Evolutionary conservation across 108 stramenopile genomes (phyloP), one percentile per base, ranked within the genome.

Genomic region (Fistulifera solaris): DNA sequence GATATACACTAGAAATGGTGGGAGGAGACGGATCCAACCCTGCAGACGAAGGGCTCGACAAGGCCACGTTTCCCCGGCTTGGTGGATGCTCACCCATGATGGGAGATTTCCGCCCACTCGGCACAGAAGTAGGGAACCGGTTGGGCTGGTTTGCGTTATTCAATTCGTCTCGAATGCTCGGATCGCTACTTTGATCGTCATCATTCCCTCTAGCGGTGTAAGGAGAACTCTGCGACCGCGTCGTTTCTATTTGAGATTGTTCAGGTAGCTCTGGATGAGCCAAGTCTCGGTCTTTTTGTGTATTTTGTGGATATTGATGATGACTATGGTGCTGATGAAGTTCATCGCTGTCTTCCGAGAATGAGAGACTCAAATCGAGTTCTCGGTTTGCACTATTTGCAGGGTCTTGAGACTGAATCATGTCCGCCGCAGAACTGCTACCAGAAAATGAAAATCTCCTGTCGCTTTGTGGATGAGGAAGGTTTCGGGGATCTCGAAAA

Each of bases 291-390:
- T 8, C 31, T 35, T 35, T 3, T 35, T 8, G 31, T 3, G 31
- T 35, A 35, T 35, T 8, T n/a, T 35, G 31, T 8, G 31, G 31
- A 8, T 35, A 8, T 35, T 8, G 31, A 35, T 35, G 31, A 35
- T 35, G 31, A 8, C 49, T 26, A 17, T 42, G 54, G 25, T 51
- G 61, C 40, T 61, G 54, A 24, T 44, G 17, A 14, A 17, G n/a
- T 16, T 23, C 59, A 12, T 71, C 73, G 39, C 70, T 71, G 38
- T 79, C 78, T 42, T 79, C 78, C 14, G 78, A 79, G 56, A 79
- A 68, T 0, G 78, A 79, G 4, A 79, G 57, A 47, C 61, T 67
- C 0, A 73, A 70, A 56, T 72, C 70, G 28, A 58, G 65, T 62
- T 57, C 73, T 13, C 48, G 48, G 22, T 47, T 64, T 14, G 27